Percentiles rank a stretch among this genome's conserved stretches.
phyloP scores from a whole-genome alignment of 768 basidiomycete genomes.

The Tylopilus rubrobrunneus region DNA sequence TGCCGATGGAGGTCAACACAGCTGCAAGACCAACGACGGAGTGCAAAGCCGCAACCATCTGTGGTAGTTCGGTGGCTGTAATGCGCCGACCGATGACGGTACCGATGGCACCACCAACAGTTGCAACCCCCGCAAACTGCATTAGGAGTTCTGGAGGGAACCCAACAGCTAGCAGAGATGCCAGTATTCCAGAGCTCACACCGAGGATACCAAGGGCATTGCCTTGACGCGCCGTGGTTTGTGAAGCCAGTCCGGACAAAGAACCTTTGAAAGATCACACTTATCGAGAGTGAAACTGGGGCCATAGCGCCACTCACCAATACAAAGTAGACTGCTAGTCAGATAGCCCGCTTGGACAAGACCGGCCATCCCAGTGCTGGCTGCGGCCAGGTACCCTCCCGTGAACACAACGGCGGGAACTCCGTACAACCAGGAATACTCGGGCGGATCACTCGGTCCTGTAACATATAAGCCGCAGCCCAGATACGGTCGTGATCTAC shows the following conservation, averaged over 20 bases:
- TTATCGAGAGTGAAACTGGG: neutral
- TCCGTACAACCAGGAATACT: slow-evolving; percentile 80
- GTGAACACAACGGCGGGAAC: slow-evolving; percentile 79
- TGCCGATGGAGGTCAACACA: slow-evolving; percentile 80
- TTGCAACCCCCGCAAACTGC: slow-evolving; percentile 75
- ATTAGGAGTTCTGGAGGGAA: slow-evolving; percentile 70
- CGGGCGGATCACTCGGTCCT: slow-evolving; percentile 83
- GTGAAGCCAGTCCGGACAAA: slow-evolving; percentile 73
- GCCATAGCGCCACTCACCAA: slow-evolving; percentile 42
- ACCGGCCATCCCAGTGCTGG: slow-evolving; percentile 80
- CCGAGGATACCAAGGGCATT: slow-evolving; percentile 86
- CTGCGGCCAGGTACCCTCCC: slow-evolving; percentile 77
- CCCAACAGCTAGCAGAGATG: slow-evolving; percentile 80
- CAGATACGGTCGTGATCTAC: slow-evolving; percentile 9
- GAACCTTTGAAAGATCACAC: slow-evolving; percentile 46
- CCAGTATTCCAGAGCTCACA: slow-evolving; percentile 74
- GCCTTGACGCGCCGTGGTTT: slow-evolving; percentile 81
- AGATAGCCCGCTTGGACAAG: slow-evolving; percentile 87
- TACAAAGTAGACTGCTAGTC: slow-evolving; percentile 82
- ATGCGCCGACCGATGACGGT: slow-evolving; percentile 76
- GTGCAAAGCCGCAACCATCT: slow-evolving; percentile 78
- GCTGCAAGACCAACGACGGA: slow-evolving; percentile 89
- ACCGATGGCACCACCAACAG: slow-evolving; percentile 69
- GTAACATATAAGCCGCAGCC: slow-evolving; percentile 5
- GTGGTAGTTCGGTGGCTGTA: slow-evolving; percentile 84